A percentile compares a stretch with the other conserved stretches of the same genome.
Evolutionary conservation across 345 rosid species (phyloP).

Genomic region (Bruguiera sexangula): DNA sequence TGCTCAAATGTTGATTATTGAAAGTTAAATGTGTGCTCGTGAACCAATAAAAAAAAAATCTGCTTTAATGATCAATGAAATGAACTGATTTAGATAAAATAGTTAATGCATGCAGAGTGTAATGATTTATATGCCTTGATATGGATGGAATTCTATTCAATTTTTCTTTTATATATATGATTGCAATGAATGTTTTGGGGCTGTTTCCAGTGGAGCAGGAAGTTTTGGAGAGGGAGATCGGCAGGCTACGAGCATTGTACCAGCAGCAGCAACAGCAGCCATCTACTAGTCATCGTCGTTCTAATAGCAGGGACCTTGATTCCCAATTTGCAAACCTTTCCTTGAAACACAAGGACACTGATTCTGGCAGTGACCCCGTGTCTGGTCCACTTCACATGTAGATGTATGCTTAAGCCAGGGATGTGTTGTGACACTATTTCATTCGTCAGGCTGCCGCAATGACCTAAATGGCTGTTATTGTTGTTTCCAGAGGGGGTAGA

Average conservation of each 20-base stretch:
- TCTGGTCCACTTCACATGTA: constrained; percentile 60
- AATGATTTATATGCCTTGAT: no score
- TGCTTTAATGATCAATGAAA: no score
- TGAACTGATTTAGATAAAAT: no score
- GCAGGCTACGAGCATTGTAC: constrained; percentile 67
- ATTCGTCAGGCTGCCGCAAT: constrained; percentile 10
- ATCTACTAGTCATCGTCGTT: constrained; percentile 65
- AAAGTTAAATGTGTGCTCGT: no score
- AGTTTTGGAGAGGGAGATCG: constrained; percentile 88
- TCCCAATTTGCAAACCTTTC: constrained; percentile 84
- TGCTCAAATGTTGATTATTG: no score
- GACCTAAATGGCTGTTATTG: constrained; percentile 19
- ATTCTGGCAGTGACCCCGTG: constrained; percentile 57
- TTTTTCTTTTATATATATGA: not conserved
- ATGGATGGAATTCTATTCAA: not conserved
- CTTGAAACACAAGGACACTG: constrained; percentile 62
- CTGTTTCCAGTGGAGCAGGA: constrained; percentile 86
- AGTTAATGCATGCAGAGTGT: no score
- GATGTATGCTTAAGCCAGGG: constrained; percentile 26
- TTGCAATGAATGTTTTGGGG: not conserved
- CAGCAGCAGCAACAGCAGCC: constrained; percentile 50
- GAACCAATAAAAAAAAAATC: no score
- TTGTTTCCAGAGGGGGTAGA: constrained; percentile 26
- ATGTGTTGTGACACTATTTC: constrained; percentile 24
- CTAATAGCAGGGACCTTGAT: constrained; percentile 78